Evolutionary conservation across 306 rosid species (phyloP).

Genomic region (Ammopiptanthus mongolicus): DNA sequence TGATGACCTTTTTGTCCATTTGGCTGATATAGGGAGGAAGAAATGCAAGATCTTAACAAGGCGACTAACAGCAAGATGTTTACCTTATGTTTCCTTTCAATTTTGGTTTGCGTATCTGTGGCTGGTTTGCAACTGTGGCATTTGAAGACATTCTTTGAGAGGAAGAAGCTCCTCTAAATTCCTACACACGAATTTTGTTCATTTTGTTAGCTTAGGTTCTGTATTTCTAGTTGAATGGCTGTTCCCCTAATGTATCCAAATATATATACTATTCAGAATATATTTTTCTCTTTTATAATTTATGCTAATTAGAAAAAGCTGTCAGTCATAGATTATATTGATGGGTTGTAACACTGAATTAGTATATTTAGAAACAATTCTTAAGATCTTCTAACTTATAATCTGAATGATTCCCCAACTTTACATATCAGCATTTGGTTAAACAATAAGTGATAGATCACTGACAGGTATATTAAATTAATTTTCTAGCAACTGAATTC

Average conservation of each 20-base stretch:
- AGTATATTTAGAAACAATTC: not conserved
- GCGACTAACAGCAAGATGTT: conserved; percentile 60
- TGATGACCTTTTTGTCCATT: not conserved
- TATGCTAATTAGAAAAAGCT: not conserved
- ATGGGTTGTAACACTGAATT: not conserved
- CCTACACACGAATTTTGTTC: not conserved
- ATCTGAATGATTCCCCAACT: not conserved
- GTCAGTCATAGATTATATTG: not conserved
- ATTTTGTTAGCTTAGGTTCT: conserved; percentile 4
- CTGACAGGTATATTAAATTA: not conserved
- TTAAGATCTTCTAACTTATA: not conserved
- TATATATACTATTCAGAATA: not conserved
- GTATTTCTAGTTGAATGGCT: not conserved
- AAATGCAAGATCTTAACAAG: conserved; percentile 68
- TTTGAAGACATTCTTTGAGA: conserved; percentile 76
- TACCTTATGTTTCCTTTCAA: conserved; percentile 56
- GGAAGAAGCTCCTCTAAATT: conserved; percentile 68
- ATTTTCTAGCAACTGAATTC: not conserved
- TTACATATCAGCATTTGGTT: no score
- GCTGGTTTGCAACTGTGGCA: conserved; percentile 84
- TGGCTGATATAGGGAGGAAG: conserved; percentile 59
- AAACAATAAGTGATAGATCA: not conserved
- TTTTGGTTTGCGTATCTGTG: conserved; percentile 73
- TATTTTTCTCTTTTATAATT: no score
- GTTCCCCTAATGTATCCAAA: not conserved